Conservation (phyloP, 1,139 yeast species). For the Magnusiomyces ingens region DNA sequence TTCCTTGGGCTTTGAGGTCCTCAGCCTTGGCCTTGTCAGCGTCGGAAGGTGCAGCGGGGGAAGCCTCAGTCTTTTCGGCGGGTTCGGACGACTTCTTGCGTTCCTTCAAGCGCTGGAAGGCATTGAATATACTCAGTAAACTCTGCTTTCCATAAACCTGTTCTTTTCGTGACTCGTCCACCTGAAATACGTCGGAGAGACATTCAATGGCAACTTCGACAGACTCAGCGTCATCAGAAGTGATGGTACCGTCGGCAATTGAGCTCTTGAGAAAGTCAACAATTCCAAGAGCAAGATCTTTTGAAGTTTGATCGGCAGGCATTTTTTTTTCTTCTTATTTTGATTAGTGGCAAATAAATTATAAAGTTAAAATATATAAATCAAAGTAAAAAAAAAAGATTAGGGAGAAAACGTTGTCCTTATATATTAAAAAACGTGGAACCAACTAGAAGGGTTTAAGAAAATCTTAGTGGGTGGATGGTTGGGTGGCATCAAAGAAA, state of each 20-base stretch:
- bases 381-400: no score
- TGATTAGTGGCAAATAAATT: no score
- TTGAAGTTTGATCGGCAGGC: constrained; percentile 29
- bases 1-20: constrained; percentile 79
- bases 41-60: constrained; percentile 28
- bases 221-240: constrained; percentile 83
- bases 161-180: constrained; percentile 41
- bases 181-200: constrained; percentile 78
- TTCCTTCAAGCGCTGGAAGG: constrained; percentile 24
- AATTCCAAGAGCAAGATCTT: constrained; percentile 70
- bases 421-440: no score
- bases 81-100: constrained; percentile 13
- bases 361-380: no score
- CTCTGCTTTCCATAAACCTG: constrained; percentile 44
- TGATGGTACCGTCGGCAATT: constrained; percentile 54
- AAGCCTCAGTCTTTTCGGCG: constrained; percentile 23
- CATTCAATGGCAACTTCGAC: constrained; percentile 93
- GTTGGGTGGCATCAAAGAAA: no score
- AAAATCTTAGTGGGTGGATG: no score
- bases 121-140: constrained; percentile 27
- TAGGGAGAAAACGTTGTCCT: no score
- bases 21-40: constrained; percentile 66
- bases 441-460: no score
- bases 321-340: constrained; percentile 8
- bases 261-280: constrained; percentile 62